Evolutionary conservation across 805 yeast genomes (phyloP), one percentile per base, ranked within the genome.

Genomic region (Yamadazyma ubonensis): DNA sequence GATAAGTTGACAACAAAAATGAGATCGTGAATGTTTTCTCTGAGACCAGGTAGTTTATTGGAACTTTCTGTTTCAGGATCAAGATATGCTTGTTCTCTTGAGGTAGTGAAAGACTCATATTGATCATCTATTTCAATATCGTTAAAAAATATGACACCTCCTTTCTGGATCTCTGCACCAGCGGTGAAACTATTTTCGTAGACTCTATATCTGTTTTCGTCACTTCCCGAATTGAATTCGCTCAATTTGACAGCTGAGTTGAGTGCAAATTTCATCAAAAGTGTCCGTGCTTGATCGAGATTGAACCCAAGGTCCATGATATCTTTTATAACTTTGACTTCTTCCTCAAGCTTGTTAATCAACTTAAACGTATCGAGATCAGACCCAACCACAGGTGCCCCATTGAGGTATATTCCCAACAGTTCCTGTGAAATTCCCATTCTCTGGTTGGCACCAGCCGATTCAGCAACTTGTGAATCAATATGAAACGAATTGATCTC

Each of bases 11-110:
- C 54, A 0, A 76, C 86, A 52, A 91, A 80, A 0, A 91, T 75
- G 16, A 83, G 42, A 30, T 87, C 84, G 55, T 86, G 86, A 46
- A 87, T 71, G 55, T 91, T 91, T 46, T 86, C 88, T 38, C 73
- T 70, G 26, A 81, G 72, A 5, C 74, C 74, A 0, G 95, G 96
- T 12, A 87, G 62, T 52, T 78, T 81, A 7, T 32, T 32, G 15
- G 35, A n/a, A 26, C 46, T 42, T 14, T 74, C 55, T n/a, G 30
- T 39, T 1, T 36, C 33, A 3, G 52, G 54, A 5, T 23, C 35
- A 28, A 75, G 50, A 52, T 83, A 83, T 0, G 63, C 69, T 6
- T 64, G 58, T 9, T 75, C 56, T 29, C 82, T 68, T 17, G 62
- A 54, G 2, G 53, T 31, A 1, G 76, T 54, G 52, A 73, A 73